A percentile compares a stretch with the other conserved stretches of the same genome.
phyloP scores from a whole-genome alignment of 257 asterid species.

The Anisodus tanguticus region DNA sequence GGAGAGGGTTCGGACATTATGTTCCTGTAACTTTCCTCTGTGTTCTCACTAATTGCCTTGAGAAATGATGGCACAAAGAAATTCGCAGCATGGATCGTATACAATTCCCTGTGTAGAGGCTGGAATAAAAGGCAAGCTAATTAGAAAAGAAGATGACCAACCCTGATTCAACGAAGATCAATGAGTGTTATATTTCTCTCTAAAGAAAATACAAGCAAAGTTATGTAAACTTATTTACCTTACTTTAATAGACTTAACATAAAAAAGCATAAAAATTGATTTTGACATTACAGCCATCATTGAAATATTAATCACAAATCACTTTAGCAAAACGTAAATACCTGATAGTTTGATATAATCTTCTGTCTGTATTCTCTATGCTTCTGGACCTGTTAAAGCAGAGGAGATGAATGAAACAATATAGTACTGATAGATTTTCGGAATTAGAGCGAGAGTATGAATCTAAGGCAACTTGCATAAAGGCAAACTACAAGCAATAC shows the following conservation, averaged over 20 bases:
- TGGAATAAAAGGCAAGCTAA: constrained; percentile 43
- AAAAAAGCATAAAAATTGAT: not conserved
- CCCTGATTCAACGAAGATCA: not conserved
- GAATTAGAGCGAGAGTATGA: not conserved
- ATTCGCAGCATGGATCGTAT: constrained; percentile 62
- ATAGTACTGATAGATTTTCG: not conserved
- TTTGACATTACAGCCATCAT: not conserved
- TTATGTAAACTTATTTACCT: not conserved
- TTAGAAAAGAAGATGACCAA: constrained; percentile 21
- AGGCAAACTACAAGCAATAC: not conserved
- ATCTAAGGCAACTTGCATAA: not conserved
- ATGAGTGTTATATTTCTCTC: not conserved
- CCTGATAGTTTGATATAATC: constrained; percentile 98
- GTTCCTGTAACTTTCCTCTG: constrained; percentile 75
- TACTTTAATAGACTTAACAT: not conserved
- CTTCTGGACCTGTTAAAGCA: constrained; percentile 76
- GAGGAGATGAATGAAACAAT: constrained; percentile 18
- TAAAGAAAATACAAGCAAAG: not conserved
- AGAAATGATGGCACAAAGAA: constrained; percentile 80
- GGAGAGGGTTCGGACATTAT: constrained; percentile 88
- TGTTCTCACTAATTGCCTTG: constrained; percentile 71
- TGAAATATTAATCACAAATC: not conserved
- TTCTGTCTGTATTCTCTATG: constrained; percentile 97
- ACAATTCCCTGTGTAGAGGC: constrained; percentile 81
- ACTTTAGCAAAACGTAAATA: constrained; percentile 32